Base-by-base conservation (phyloP, 805 yeast genomes). In the Pichia insulana region DNA sequence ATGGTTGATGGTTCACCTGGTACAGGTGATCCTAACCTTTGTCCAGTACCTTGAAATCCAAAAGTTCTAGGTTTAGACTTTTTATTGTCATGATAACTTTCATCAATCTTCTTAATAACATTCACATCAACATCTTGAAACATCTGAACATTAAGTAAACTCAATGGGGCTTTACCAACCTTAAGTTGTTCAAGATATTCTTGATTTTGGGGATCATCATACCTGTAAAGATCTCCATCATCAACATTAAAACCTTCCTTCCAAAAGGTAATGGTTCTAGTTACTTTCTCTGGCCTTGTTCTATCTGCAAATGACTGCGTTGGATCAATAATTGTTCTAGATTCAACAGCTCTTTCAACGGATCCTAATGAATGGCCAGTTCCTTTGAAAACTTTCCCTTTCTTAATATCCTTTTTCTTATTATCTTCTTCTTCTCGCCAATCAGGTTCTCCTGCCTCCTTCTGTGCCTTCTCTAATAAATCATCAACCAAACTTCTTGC, bases 181-280 rank as follows among this genome's bases (percentile, higher is more conserved):
- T 85, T 83, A 62, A 92, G 72, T 51, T 89, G 92, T 49, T 78
- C 73, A 53, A 92, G 68, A 50, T 85, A 83, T 35, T 71, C 74
- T 37, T 80, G 80, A 59, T 90, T 92, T n/a, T 74, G 78, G 6
- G 96, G 96, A 59, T 92, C 97, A 55, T 90, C 96, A 59, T 88
- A 92, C 45, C 92, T 70, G 59, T 74, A 81, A 43, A 92, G 70
- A 19, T 76, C 76, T 2, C 97, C 97, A 38, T 89, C 96, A 27
- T 92, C 97, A 20, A 92, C 88, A 48, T 87, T 86, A 64, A 92
- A 92, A 2, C 98, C 98, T 55, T 92, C 90, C 52, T 79, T 82
- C 98, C 98, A 92, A 60, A 92, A 90, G 0, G 95, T 86, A 48
- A 92, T 82, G 34, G 83, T 83, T 56, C 97, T 74, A 15, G 73